These are phyloP conservation scores for Monosporascus sp. DNA, from an alignment of 2,329 filamentous ascomycete species.

Conservation along the genomic window DNA sequence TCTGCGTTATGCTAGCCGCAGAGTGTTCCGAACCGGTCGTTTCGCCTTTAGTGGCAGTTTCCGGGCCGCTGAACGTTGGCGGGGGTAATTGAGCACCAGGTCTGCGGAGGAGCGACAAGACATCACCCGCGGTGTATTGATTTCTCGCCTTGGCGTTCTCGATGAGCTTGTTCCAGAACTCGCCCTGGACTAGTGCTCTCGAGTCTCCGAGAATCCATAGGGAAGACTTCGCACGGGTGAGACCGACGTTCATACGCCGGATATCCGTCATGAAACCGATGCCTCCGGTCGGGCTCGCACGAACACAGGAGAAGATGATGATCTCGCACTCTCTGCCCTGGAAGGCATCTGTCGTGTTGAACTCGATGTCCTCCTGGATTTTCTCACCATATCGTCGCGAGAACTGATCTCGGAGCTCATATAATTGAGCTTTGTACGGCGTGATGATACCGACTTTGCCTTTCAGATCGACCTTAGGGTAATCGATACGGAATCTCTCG, in stretches of 20 bases:
- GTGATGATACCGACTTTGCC: conserved; percentile 96
- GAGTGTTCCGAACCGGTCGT: not conserved
- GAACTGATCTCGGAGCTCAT: conserved; percentile 74
- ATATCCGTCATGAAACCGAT: conserved; percentile 99
- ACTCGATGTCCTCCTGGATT: conserved; percentile 79
- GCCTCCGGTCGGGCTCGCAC: conserved; percentile 85
- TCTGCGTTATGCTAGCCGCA: not conserved
- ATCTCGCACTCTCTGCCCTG: conserved; percentile 95
- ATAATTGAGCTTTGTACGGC: conserved; percentile 91
- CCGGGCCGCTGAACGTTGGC: conserved; percentile 11
- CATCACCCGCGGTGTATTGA: conserved; percentile 67
- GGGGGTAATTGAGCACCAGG: conserved; percentile 33
- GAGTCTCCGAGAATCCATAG: conserved; percentile 96
- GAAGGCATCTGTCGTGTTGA: conserved; percentile 98
- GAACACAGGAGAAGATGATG: conserved; percentile 98
- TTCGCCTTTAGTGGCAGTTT: not conserved
- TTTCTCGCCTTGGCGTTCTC: conserved; percentile 71
- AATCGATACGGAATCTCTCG: conserved; percentile 71
- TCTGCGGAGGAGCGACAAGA: conserved; percentile 44
- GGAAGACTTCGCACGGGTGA: conserved; percentile 94
- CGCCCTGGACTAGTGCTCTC: conserved; percentile 74
- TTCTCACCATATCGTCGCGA: conserved; percentile 63
- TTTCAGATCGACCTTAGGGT: conserved; percentile 61
- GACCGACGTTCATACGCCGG: conserved; percentile 96
- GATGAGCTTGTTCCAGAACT: conserved; percentile 87